Conservation (phyloP, 495 filamentous ascomycete genomes). For the Hypoxylon cercidicola region DNA sequence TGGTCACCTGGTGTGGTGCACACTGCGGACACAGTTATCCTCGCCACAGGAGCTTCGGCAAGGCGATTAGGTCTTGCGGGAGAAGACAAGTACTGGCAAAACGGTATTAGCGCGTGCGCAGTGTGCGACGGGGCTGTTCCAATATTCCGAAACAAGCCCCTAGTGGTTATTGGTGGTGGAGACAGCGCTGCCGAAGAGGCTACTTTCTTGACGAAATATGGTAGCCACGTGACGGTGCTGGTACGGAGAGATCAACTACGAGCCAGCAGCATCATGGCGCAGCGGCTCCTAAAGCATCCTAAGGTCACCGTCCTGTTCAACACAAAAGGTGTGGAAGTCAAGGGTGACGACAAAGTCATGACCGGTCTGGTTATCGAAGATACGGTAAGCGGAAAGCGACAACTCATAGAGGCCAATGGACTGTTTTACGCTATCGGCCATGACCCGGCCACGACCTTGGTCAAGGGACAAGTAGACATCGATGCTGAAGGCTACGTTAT, state of each 20-base stretch:
- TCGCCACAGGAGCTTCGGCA: constrained; percentile 95
- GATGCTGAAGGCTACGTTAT: constrained; percentile 89
- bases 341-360: constrained; percentile 88
- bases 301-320: constrained; percentile 93
- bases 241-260: constrained; percentile 87
- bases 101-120: constrained; percentile 93
- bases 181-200: constrained; percentile 98
- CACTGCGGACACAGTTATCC: constrained; percentile 91
- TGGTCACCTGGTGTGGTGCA: constrained; percentile 78
- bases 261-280: constrained; percentile 91
- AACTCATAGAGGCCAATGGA: constrained; percentile 87
- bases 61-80: constrained; percentile 83
- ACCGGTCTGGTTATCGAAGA: constrained; percentile 83
- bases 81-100: constrained; percentile 96
- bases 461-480: constrained; percentile 86
- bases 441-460: constrained; percentile 86
- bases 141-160: constrained; percentile 94
- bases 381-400: constrained; percentile 77
- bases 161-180: constrained; percentile 96
- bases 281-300: constrained; percentile 79
- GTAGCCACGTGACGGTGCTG: constrained; percentile 90
- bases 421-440: constrained; percentile 98
- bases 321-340: constrained; percentile 79
- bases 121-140: constrained; percentile 98
- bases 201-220: constrained; percentile 97